Evolutionary conservation across 2,329 filamentous ascomycete species (phyloP), one percentile per base, ranked within the genome.

Genomic region (Elsinoe arachidis): DNA sequence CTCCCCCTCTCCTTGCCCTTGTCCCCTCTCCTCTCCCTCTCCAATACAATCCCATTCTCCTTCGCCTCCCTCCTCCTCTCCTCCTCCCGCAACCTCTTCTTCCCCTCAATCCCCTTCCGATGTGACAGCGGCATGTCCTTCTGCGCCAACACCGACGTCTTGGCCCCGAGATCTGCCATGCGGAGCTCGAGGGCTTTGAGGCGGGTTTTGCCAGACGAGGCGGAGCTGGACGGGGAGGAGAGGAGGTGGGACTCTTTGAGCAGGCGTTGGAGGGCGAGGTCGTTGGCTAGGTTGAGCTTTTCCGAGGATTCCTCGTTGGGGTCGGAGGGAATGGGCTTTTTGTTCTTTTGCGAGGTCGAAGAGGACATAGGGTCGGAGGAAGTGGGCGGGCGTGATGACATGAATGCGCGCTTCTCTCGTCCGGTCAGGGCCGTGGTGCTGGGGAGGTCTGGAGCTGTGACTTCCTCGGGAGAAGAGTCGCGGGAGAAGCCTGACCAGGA

Each of bases 231-330:
- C 26, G 76, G 74, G 12, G 79, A 76, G 0, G 80, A 75, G 58
- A 97, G 83, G 60, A 97, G 85, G 72, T 96, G 90, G 0, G 91
- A 96, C 77, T 99, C 93, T 64, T 86, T 81, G 58, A 99, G 83
- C 39, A 99, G 83, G 47, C 90, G 86, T 70, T 96, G 92, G 12
- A 99, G 83, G 38, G 89, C 91, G 56, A 96, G 83, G 70, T 97
- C 93, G 71, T 96, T 91, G 69, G 91, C 90, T 15, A 97, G 79
- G 61, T 95, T 87, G 10, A 75, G 71, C 21, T 76, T 71, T 68
- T 86, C 84, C 15, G 80, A 72, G 59, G 80, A 76, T 21, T 84
- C 82, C 26, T 70, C 73, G 59, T 78, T 72, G 30, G 76, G 69
- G 62, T 69, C 72, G 14, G 41, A 26, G 21, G 41, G 2, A 9